Conservation (phyloP, 2,329 filamentous ascomycete genomes). For the Rachicladosporium sp. region DNA sequence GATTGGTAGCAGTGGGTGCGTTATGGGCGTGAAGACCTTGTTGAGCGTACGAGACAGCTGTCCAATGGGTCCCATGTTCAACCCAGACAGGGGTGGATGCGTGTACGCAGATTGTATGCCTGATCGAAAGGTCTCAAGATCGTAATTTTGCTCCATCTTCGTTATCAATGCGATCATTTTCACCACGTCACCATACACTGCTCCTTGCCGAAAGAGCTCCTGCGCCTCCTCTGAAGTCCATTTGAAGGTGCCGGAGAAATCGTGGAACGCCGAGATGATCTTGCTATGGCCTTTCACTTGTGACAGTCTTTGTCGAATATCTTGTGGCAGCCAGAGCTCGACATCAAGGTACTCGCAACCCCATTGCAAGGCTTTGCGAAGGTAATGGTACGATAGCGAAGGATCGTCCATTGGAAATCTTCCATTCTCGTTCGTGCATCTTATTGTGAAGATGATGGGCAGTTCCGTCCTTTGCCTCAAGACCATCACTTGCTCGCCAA, state of each 20-base stretch:
- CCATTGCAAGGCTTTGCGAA: constrained; percentile 78
- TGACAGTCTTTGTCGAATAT: constrained; percentile 55
- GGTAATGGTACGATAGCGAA: constrained; percentile 60
- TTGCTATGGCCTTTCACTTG: constrained; percentile 64
- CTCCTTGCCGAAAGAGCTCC: constrained; percentile 57
- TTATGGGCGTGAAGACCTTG: constrained; percentile 78
- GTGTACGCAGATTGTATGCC: constrained; percentile 58
- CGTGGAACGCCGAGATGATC: constrained; percentile 86
- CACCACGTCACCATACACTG: constrained; percentile 68
- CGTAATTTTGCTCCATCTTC: constrained; percentile 75
- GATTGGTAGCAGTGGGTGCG: constrained; percentile 69
- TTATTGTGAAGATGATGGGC: constrained; percentile 80
- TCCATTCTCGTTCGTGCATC: constrained; percentile 71
- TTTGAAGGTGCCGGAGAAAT: constrained; percentile 72
- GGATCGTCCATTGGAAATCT: constrained; percentile 75
- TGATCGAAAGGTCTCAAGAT: constrained; percentile 78
- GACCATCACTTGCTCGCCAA: constrained; percentile 76
- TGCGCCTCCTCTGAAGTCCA: constrained; percentile 67
- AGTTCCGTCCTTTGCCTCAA: constrained; percentile 72
- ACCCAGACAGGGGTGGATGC: constrained; percentile 63
- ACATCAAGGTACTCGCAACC: constrained; percentile 85
- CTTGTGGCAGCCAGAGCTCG: constrained; percentile 73
- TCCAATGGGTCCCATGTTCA: constrained; percentile 80
- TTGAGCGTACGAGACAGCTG: constrained; percentile 76
- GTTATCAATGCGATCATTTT: constrained; percentile 84